Evolutionary conservation across 257 asterid genomes (phyloP), one percentile per base, ranked within the genome.

Genomic region (Plantago major): DNA sequence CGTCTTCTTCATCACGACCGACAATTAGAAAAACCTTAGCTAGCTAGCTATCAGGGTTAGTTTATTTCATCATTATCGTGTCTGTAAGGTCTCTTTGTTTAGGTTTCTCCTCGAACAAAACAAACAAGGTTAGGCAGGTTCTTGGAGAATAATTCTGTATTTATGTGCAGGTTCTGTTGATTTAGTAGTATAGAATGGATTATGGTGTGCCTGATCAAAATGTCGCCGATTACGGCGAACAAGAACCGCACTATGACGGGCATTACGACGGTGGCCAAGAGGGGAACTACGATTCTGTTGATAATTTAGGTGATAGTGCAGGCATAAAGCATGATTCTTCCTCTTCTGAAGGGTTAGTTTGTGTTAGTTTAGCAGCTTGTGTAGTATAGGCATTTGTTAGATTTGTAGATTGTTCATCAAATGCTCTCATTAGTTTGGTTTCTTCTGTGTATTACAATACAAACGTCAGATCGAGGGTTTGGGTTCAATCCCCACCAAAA

Each of bases 321-420:
- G 88, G 82, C 64, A 38, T 86, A 73, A 88, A 88, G 95, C 88
- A 84, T 67, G 96, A 91, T 82, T 88, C 95, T 52, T 85, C 95
- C 52, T 85, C 95, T 77, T 82, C 94, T 63, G 95, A 95, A 79
- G 98, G 98, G 98, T 92, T 92, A 92, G 98, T 91, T 57, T 82
- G 84, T 81, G 86, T 69, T 79, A 79, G 85, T 79, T 79, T 82
- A 64, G 80, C 83, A 1, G 26, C 71, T 73, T 69, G 64, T 82
- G 77, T 66, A 33, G 40, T 71, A 78, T 78, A 72, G 77, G 75
- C 60, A 13, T 2, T 16, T 50, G 33, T 53, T 53, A 33, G 40
- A 33, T 33, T 33, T 7, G 40, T 33, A 33, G 40, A 33, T 33
- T 33, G 3, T 33, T 33, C 40, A 52, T 52, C 57, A 59, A 67